phyloP scores from a whole-genome alignment of 2,329 filamentous ascomycete species.

The Aspergillus pseudotamarii region DNA sequence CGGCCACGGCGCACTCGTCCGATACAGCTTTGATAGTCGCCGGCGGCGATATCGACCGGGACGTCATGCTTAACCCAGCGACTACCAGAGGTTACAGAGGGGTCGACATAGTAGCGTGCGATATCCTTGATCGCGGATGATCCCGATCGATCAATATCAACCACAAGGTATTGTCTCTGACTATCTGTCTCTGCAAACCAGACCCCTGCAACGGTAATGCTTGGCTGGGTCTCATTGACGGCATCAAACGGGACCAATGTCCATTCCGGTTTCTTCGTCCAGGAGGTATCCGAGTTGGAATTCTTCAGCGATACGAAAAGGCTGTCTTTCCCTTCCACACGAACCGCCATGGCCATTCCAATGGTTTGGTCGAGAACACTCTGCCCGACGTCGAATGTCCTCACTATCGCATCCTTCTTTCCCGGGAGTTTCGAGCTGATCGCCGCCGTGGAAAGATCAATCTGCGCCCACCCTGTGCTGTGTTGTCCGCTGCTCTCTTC shows the following conservation, averaged over 20 bases:
- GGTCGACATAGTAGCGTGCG: slow-evolving; percentile 10
- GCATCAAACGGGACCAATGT: slow-evolving; percentile 9
- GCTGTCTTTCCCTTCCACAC: neutral
- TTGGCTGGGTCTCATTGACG: neutral
- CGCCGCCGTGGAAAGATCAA: slow-evolving; percentile 4
- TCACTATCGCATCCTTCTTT: neutral
- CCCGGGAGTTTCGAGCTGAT: slow-evolving; percentile 5
- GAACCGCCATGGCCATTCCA: slow-evolving; percentile 7
- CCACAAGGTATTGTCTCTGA: slow-evolving; percentile 6
- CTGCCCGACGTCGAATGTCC: slow-evolving; percentile 10
- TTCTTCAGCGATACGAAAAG: slow-evolving; percentile 11
- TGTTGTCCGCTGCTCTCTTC: slow-evolving; percentile 7
- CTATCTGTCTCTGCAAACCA: slow-evolving; percentile 2
- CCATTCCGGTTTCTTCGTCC: slow-evolving; percentile 4
- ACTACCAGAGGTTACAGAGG: neutral
- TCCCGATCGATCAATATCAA: slow-evolving; percentile 7
- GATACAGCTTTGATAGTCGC: slow-evolving; percentile 9
- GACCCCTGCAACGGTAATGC: neutral
- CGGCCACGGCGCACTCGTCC: neutral
- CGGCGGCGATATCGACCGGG: slow-evolving; percentile 4
- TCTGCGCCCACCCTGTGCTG: slow-evolving; percentile 6
- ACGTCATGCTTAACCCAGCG: slow-evolving; percentile 14
- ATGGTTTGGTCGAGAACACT: slow-evolving; percentile 10
- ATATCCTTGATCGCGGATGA: neutral
- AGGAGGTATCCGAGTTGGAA: neutral